Conservation (phyloP, 2,329 filamentous ascomycete species). For the Epichloe baconii region DNA sequence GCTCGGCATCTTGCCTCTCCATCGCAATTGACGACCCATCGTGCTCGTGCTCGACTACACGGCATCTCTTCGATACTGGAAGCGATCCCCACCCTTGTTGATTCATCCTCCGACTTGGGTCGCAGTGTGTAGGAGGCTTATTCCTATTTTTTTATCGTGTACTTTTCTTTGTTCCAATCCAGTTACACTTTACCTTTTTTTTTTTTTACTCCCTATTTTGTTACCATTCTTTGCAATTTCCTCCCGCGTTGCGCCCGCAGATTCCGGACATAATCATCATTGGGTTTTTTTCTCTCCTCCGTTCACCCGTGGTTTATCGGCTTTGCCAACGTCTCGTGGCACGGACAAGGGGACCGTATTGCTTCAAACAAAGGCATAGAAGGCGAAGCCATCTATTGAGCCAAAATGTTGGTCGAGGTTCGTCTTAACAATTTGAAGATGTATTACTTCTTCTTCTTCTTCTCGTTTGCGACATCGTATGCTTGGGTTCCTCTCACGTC, state of each 20-base stretch:
- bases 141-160: background rate
- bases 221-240: background rate
- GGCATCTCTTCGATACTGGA: background rate
- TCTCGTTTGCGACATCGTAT: background rate
- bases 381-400: constrained; percentile 6
- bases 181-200: background rate
- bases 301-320: background rate
- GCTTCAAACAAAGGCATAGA: constrained; percentile 5
- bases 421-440: constrained; percentile 10
- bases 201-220: background rate
- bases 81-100: constrained; percentile 1
- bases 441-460: background rate
- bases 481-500: background rate
- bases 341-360: constrained; percentile 10
- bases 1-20: constrained; percentile 4
- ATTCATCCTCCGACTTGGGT: constrained; percentile 1
- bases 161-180: background rate
- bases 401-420: constrained; percentile 25
- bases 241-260: background rate
- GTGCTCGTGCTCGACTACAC: background rate
- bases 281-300: background rate
- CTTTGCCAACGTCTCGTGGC: background rate
- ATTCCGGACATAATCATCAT: background rate
- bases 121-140: background rate
- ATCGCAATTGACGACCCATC: constrained; percentile 1